A percentile compares a stretch with the other conserved stretches of the same genome.
These are phyloP conservation scores for Blastocrithidia nonstop DNA, from an alignment of 208 protist species.

Conservation along the genomic window DNA sequence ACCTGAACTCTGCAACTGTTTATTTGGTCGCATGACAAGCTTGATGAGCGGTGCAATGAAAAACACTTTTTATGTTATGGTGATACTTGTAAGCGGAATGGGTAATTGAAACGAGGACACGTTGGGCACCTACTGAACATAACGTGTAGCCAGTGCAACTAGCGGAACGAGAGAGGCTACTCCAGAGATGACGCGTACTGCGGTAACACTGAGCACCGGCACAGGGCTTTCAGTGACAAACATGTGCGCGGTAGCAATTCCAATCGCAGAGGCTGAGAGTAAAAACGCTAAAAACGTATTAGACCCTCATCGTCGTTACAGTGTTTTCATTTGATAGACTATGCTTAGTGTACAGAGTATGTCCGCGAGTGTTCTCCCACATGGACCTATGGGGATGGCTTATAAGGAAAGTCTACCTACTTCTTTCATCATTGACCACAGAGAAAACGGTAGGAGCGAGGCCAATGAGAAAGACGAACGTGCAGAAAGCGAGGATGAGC, in stretches of 20 bases:
- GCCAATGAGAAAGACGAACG: constrained; percentile 1
- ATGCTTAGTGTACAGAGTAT: constrained; percentile 11
- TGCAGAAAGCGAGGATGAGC: constrained; percentile 4
- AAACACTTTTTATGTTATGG: constrained; percentile 16
- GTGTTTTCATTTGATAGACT: constrained; percentile 27
- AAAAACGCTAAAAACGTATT: constrained; percentile 33
- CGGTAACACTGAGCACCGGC: constrained; percentile 16
- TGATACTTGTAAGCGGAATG: constrained; percentile 12
- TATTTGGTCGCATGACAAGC: constrained; percentile 20
- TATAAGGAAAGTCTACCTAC: constrained; percentile 17
- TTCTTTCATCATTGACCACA: too few relatives aligned
- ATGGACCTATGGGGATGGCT: constrained; percentile 25
- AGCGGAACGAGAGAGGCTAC: constrained; percentile 33
- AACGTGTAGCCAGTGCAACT: constrained; percentile 18
- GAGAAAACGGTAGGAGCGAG: constrained; percentile 10
- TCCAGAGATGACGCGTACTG: constrained; percentile 29
- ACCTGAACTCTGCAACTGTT: constrained; percentile 12
- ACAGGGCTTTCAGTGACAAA: constrained; percentile 20
- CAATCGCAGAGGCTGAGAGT: constrained; percentile 15
- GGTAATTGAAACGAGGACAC: constrained; percentile 8
- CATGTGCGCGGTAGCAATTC: constrained; percentile 18
- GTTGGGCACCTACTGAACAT: constrained; percentile 25
- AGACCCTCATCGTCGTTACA: constrained; percentile 58
- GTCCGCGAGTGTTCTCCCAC: constrained; percentile 28
- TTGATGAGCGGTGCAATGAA: constrained; percentile 26